Evolutionary conservation across 1,284 basidiomycete species (phyloP), one percentile per base, ranked within the genome.

Genomic region (Cutaneotrichosporon sp.): DNA sequence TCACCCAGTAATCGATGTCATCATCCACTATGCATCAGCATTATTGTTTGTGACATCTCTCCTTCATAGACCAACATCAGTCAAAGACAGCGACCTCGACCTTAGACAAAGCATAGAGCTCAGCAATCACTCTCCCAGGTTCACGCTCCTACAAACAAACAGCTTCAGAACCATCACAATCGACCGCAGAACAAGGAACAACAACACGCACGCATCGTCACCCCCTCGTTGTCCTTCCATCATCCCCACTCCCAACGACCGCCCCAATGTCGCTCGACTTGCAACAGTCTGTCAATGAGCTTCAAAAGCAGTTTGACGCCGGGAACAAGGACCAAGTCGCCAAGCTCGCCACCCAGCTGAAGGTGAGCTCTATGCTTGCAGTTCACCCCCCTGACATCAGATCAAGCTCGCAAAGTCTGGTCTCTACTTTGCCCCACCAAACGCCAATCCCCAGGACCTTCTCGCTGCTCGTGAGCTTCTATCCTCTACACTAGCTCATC

Each of bases 351-450:
- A 61, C 63, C 9, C 63, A 64, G 57, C 62, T 71, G 49, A 75
- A 75, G 63, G 73, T 75, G 46, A 48, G 69, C 52, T 33, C 10
- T 3, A 6, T 11, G 1, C 10, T 5, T 6, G 2, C 7, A 1
- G 2, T 14, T 14, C 16, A 17, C 0, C 19, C 5, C 10, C 32
- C 46, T 38, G 11, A 52, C 41, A 26, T 16, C 53, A 76, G 75
- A 61, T 75, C 46, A 63, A 72, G 52, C 63, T 76, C 10, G 73
- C 71, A 26, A 64, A 69, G 55, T 64, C 68, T 14, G 74, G 74
- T 16, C 60, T 76, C 34, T 70, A 75, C 55, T 76, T 75, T 54
- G 74, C 74, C 12, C 70, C 72, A 26, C 65, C 69, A 12, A 51
- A 63, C 6, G 64, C 65, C 34, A 61, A 70, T 38, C 57, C 66